phyloP scores from a whole-genome alignment of 129 eudicot genomes.

The Chrysanthemum makinoi region DNA sequence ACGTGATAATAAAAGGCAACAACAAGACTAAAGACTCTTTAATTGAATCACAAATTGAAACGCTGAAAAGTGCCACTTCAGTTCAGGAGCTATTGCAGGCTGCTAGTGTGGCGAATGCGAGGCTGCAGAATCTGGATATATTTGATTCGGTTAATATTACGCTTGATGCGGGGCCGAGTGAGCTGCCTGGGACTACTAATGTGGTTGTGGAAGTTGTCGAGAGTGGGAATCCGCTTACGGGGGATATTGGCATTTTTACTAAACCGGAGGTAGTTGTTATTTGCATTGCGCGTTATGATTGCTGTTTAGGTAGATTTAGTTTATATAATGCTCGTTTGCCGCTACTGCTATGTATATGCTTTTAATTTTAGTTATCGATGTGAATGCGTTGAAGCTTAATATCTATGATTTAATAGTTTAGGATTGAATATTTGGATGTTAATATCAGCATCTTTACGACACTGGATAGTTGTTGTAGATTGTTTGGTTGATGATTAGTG shows the following conservation, averaged over 20 bases:
- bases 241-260: conserved; percentile 32
- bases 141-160: conserved; percentile 51
- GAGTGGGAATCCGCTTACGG: conserved; percentile 29
- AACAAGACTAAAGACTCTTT: conserved; percentile 61
- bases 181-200: conserved; percentile 80
- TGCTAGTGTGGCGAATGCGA: conserved; percentile 32
- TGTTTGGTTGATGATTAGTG: too few species aligned
- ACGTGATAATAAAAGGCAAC: conserved; percentile 79
- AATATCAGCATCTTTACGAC: too few species aligned
- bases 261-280: conserved; percentile 34
- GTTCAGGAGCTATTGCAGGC: conserved; percentile 48
- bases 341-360: too few species aligned
- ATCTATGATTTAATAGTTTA: too few species aligned
- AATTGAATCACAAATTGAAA: conserved; percentile 60
- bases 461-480: too few species aligned
- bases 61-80: conserved; percentile 47
- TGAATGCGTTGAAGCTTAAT: too few species aligned
- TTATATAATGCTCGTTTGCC: too few species aligned
- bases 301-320: too few species aligned
- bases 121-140: conserved; percentile 38
- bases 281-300: not conserved
- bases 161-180: conserved; percentile 82
- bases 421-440: too few species aligned
- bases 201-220: conserved; percentile 65
- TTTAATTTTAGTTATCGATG: too few species aligned